Conservation (phyloP, 306 rosid species). For the Prunus campanulata region DNA sequence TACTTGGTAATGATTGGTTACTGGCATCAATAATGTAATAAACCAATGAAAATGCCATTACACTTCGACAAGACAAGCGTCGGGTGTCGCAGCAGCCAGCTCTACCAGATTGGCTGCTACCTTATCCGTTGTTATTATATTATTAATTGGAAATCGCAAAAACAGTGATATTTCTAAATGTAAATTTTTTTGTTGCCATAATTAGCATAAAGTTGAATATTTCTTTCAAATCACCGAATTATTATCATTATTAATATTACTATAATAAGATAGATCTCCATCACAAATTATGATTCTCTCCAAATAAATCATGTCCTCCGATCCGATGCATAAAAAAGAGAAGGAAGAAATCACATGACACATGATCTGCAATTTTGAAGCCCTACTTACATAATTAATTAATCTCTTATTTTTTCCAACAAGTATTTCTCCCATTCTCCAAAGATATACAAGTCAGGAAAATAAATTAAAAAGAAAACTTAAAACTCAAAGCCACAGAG, state of each 20-base stretch:
- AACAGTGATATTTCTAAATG: fast-evolving
- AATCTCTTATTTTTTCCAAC: neutral
- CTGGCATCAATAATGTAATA: neutral
- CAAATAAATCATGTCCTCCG: neutral
- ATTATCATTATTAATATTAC: no score
- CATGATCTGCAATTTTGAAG: neutral
- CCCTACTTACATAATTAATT: neutral
- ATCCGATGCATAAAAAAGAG: neutral
- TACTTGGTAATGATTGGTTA: neutral
- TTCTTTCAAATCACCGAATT: no score
- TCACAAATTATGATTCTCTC: neutral
- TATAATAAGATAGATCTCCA: no score
- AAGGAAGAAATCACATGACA: neutral
- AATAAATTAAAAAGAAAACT: neutral
- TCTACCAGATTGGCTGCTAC: neutral
- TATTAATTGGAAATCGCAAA: fast-evolving
- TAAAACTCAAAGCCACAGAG: slow-evolving; percentile 77
- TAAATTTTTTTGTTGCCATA: no score
- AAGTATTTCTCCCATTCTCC: neutral
- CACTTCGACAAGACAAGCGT: neutral
- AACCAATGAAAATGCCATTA: neutral
- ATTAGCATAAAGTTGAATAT: no score
- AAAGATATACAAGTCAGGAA: neutral
- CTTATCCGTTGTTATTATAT: neutral
- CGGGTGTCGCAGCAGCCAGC: neutral